phyloP scores from a whole-genome alignment of 805 yeast genomes.

The Monosporozyma servazzii region DNA sequence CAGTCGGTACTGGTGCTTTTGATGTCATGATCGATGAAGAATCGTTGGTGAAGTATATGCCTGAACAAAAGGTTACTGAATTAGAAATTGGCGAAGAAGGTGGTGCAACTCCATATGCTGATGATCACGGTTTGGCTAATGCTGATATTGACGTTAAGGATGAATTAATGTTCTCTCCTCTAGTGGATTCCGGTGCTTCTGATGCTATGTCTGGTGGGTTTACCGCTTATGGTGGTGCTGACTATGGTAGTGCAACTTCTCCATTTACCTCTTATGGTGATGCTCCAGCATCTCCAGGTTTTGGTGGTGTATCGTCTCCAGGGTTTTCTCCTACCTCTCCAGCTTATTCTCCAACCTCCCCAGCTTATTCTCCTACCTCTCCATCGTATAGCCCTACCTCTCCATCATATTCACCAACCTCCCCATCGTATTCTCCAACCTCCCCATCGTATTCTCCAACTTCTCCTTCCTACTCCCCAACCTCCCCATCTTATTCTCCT shows the following conservation, averaged over 20 bases:
- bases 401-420: slow-evolving; percentile 62
- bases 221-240: slow-evolving; percentile 79
- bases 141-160: slow-evolving; percentile 55
- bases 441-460: slow-evolving; percentile 75
- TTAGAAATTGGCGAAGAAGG: slow-evolving; percentile 52
- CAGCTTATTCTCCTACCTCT: slow-evolving; percentile 71
- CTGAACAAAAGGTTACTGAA: slow-evolving; percentile 33
- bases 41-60: slow-evolving; percentile 49
- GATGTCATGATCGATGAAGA: slow-evolving; percentile 92
- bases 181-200: slow-evolving; percentile 74
- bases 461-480: slow-evolving; percentile 65
- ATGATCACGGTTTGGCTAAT: slow-evolving; percentile 49
- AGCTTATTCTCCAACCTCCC: slow-evolving; percentile 72
- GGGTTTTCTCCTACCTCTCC: slow-evolving; percentile 72
- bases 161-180: slow-evolving; percentile 85
- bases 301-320: slow-evolving; percentile 51
- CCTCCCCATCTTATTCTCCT: slow-evolving; percentile 68
- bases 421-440: slow-evolving; percentile 73
- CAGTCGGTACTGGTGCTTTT: slow-evolving; percentile 96
- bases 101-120: slow-evolving; percentile 86
- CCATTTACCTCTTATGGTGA: slow-evolving; percentile 41
- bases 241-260: slow-evolving; percentile 49
- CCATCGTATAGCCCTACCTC: slow-evolving; percentile 72
- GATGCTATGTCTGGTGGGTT: slow-evolving; percentile 74
- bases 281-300: slow-evolving; percentile 54